Percentiles rank a stretch among this genome's conserved stretches.
Conservation (phyloP, 306 rosid genomes). For the Lablab purpureus region DNA sequence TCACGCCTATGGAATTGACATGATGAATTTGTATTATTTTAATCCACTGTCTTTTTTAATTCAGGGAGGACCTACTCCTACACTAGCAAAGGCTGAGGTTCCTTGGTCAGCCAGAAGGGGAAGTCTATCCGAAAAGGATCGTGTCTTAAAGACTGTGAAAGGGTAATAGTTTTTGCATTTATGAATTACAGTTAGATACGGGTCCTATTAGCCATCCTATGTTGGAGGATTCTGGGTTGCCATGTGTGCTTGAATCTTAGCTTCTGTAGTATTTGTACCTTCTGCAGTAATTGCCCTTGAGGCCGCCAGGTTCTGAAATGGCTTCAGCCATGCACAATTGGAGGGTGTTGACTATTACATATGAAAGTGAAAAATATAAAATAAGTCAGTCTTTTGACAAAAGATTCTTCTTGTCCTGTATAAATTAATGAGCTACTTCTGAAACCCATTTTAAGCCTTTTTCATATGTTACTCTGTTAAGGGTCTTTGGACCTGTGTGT, state of each 20-base stretch:
- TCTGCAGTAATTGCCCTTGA: not conserved
- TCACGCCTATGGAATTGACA: not conserved
- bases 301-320: not conserved
- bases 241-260: slow-evolving; percentile 2
- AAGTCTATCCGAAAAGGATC: slow-evolving; percentile 85
- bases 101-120: slow-evolving; percentile 98
- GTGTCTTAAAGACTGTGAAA: slow-evolving; percentile 91
- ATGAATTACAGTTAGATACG: not conserved
- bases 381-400: not conserved
- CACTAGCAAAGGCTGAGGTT: slow-evolving; percentile 83
- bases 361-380: not conserved
- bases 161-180: slow-evolving; percentile 63
- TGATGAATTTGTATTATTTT: slow-evolving; percentile 11
- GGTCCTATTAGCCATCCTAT: not conserved
- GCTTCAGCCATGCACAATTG: not conserved
- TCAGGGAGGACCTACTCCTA: slow-evolving; percentile 78
- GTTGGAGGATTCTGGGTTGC: not conserved
- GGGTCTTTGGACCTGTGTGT: not conserved
- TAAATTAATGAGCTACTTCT: not conserved
- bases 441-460: not conserved
- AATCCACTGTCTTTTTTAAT: slow-evolving; percentile 15
- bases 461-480: not conserved
- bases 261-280: not conserved
- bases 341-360: not conserved
- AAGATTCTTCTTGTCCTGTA: not conserved